phyloP scores from a whole-genome alignment of 2,329 filamentous ascomycete genomes.

The Paraphaeosphaeria sporulosa region DNA sequence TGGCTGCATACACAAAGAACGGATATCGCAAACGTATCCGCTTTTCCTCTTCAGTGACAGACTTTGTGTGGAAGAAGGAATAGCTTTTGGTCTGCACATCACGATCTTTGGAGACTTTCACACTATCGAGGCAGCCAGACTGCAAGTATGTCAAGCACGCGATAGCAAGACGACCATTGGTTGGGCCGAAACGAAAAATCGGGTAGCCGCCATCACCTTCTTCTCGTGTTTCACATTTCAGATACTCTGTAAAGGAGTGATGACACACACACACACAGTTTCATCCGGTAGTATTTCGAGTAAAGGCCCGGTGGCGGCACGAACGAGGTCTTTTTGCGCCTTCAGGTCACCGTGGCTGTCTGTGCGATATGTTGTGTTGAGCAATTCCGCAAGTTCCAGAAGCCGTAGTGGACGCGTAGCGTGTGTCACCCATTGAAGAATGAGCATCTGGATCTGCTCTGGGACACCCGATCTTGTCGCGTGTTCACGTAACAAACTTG shows the following conservation, averaged over 20 bases:
- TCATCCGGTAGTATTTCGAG: slow-evolving; percentile 56
- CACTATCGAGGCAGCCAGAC: slow-evolving; percentile 17
- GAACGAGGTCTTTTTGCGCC: slow-evolving; percentile 46
- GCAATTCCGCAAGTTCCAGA: slow-evolving; percentile 51
- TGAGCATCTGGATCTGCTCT: slow-evolving; percentile 43
- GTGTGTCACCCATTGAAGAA: slow-evolving; percentile 55
- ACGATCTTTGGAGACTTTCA: not conserved
- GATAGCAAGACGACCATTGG: slow-evolving; percentile 21
- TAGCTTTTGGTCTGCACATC: not conserved
- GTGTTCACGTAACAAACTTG: slow-evolving; percentile 48
- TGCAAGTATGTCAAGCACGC: slow-evolving; percentile 24
- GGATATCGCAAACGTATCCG: slow-evolving; percentile 10
- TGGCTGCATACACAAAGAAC: slow-evolving; percentile 19
- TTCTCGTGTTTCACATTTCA: slow-evolving; percentile 32
- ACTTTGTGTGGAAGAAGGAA: not conserved
- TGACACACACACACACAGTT: slow-evolving; percentile 56
- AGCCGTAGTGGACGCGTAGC: slow-evolving; percentile 52
- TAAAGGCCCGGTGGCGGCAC: slow-evolving; percentile 51
- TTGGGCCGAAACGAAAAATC: slow-evolving; percentile 13
- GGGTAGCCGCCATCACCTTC: slow-evolving; percentile 13
- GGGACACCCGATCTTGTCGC: slow-evolving; percentile 40
- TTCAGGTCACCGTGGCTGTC: slow-evolving; percentile 20
- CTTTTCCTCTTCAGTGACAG: slow-evolving; percentile 1
- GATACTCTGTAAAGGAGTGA: slow-evolving; percentile 59
- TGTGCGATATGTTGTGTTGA: slow-evolving; percentile 20